Base-by-base conservation (phyloP, 208 protist species). In the Wallacemonas collosoma region DNA sequence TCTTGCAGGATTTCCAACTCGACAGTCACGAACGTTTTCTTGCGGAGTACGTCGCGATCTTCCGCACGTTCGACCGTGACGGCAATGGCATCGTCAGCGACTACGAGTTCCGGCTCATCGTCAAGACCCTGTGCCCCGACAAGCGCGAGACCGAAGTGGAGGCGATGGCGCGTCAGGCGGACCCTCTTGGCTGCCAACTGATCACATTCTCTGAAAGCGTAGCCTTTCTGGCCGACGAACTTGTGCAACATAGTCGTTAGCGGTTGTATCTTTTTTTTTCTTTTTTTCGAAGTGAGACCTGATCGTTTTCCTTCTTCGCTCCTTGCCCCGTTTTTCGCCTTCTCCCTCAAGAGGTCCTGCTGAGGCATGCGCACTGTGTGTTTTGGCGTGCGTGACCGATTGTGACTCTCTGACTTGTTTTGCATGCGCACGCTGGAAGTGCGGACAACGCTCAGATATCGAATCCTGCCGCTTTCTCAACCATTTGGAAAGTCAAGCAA, bases 1-100 rank as follows among this genome's bases (percentile, higher is more conserved):
- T 96, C 1, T 81, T 98, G 36, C 71, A 97, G 2, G 86, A 96
- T 63, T 98, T 95, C 68, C 95, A 98, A 72, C 77, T 98, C 9
- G 83, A 90, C 55, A 84, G 90, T 9, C 95, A 98, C 71, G 86
- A 95, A 63, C 71, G 81, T n/a, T 97, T 97, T 68, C 81, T 98
- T 35, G 68, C 71, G 35, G 82, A 62, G 9, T 97, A 95, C 69
- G 85, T 95, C 0, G 3, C 41, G 4, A 68, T 97, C 14, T 98
- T 97, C 68, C 71, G 80, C 4, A 62, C 79, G 12, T 67, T 91
- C 66, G 93, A 97, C 76, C 44, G 41, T 2, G 91, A 96, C 71
- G 66, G 77, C 45, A 87, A 95, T 74, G 92, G 92, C 54, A 87
- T 97, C 45, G 73, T 97, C 15, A 94, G 85, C 72, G 75, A 85